These are phyloP conservation scores for Raffaelea ambrosiae DNA, from an alignment of 2,329 filamentous ascomycete species.

Conservation along the genomic window DNA sequence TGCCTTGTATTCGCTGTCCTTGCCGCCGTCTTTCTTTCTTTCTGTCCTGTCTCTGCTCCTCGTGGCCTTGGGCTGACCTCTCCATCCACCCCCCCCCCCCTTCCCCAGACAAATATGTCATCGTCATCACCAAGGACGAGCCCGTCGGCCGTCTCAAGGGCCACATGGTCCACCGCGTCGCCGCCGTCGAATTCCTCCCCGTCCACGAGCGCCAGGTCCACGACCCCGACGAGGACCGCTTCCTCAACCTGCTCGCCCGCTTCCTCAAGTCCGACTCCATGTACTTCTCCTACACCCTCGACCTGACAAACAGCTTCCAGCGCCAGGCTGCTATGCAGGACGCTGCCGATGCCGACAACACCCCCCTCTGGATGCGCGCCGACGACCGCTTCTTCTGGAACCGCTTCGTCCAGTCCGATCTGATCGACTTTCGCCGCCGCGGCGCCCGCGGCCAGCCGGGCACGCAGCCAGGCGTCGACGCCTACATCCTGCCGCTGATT, in stretches of 20 bases:
- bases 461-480: conserved; percentile 69
- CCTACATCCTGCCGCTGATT: conserved; percentile 91
- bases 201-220: conserved; percentile 86
- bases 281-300: conserved; percentile 97
- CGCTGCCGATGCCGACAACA: conserved; percentile 23
- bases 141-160: conserved; percentile 87
- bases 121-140: conserved; percentile 90
- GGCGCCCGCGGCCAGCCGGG: conserved; percentile 56
- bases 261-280: conserved; percentile 79
- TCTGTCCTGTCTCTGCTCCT: too few species aligned
- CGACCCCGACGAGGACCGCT: conserved; percentile 90
- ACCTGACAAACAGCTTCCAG: conserved; percentile 95
- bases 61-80: too few species aligned
- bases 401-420: conserved; percentile 78
- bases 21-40: too few species aligned
- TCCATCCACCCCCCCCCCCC: too few species aligned
- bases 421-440: conserved; percentile 75
- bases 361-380: conserved; percentile 81
- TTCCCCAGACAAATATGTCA: conserved; percentile 93
- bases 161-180: conserved; percentile 91
- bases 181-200: conserved; percentile 85
- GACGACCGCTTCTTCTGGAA: conserved; percentile 99
- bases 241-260: conserved; percentile 71
- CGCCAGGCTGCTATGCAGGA: conserved; percentile 72
- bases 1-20: too few species aligned